A percentile compares a stretch with the other conserved stretches of the same genome.
These are phyloP conservation scores for Ophiostoma australiae DNA, from an alignment of 2,329 filamentous ascomycete genomes.

Conservation along the genomic window DNA sequence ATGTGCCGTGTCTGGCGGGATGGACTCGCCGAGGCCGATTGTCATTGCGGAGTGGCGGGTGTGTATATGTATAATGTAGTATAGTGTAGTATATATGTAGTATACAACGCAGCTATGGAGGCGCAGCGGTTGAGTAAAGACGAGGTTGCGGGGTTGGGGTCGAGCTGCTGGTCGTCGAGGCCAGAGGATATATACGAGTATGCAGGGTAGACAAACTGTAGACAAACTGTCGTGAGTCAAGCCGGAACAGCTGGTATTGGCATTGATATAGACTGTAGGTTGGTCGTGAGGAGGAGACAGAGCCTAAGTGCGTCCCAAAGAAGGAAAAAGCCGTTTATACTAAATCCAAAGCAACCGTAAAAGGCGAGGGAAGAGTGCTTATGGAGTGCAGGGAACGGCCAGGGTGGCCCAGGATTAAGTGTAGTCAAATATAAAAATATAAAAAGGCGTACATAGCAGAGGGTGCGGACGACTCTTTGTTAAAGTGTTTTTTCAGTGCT, in stretches of 20 bases:
- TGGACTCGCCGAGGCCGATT: conserved; percentile 59
- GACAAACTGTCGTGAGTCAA: neutral
- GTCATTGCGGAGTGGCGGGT: neutral
- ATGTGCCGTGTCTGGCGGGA: conserved; percentile 73
- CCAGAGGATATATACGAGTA: neutral
- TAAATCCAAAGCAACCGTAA: neutral
- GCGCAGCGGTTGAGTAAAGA: neutral
- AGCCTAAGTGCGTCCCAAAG: conserved; percentile 6
- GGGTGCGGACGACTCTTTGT: neutral
- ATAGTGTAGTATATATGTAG: neutral
- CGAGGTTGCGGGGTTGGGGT: neutral
- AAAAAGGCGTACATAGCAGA: neutral
- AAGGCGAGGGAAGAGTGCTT: neutral
- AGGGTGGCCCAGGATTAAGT: neutral
- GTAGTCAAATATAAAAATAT: conserved; percentile 7
- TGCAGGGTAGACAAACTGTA: neutral
- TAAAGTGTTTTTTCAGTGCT: neutral
- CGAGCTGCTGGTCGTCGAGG: no score
- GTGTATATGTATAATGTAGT: no score
- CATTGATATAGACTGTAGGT: neutral
- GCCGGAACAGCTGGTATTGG: neutral
- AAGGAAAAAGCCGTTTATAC: conserved; percentile 12
- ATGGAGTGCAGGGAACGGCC: neutral
- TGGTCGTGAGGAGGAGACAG: neutral
- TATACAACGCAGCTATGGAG: neutral